Percentiles rank a stretch among this genome's conserved stretches.
These are phyloP conservation scores for Daphne laureola DNA, from an alignment of 441 rosid genomes.

Conservation along the genomic window DNA sequence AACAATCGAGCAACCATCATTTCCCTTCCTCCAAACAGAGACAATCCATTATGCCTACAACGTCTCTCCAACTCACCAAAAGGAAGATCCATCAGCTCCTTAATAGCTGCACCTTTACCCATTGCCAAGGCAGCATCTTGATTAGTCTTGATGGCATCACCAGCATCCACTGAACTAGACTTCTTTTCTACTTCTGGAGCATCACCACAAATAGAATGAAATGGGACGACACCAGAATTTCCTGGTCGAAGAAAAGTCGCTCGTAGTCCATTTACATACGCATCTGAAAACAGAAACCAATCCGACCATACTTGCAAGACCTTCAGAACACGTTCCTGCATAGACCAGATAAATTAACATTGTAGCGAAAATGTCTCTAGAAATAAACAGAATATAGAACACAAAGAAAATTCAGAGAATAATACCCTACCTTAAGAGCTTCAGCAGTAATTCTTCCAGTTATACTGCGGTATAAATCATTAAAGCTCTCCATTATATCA, in stretches of 20 bases:
- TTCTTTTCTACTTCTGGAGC: constrained; percentile 78
- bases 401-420: constrained; percentile 4
- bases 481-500: constrained; percentile 98
- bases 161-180: constrained; percentile 32
- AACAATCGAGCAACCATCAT: constrained; percentile 92
- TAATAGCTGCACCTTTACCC: constrained; percentile 90
- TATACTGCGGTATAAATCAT: constrained; percentile 84
- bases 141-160: constrained; percentile 42
- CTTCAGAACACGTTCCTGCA: constrained; percentile 93
- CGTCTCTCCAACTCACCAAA: constrained; percentile 93
- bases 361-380: constrained; percentile 5
- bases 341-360: constrained; percentile 12
- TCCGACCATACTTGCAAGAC: constrained; percentile 99
- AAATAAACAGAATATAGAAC: constrained; percentile 3
- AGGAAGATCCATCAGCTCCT: constrained; percentile 90
- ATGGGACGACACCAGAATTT: constrained; percentile 75
- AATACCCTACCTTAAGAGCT: constrained; percentile 73
- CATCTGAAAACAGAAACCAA: constrained; percentile 99
- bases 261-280: constrained; percentile 90
- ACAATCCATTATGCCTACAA: constrained; percentile 95
- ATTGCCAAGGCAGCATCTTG: constrained; percentile 96
- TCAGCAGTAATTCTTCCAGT: constrained; percentile 99
- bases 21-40: constrained; percentile 97
- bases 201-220: constrained; percentile 89
- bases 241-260: constrained; percentile 93